Conservation (phyloP, 2,329 filamentous ascomycete species). For the Trichophyton schoenleinii region DNA sequence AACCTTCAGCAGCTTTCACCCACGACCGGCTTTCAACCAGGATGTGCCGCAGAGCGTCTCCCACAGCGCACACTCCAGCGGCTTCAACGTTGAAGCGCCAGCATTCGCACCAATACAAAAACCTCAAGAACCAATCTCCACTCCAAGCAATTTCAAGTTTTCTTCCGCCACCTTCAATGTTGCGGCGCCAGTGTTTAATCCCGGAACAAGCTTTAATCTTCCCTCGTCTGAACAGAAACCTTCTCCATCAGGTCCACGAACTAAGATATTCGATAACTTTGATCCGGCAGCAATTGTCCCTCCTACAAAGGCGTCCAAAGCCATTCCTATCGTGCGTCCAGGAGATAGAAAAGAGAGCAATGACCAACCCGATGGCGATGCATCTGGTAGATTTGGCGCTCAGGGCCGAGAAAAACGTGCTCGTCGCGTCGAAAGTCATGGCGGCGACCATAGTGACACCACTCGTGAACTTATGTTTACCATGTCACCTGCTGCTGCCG, state of each 20-base stretch:
- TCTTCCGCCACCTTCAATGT: constrained; percentile 59
- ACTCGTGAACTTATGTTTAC: constrained; percentile 68
- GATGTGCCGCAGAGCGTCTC: constrained; percentile 19
- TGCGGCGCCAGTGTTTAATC: constrained; percentile 65
- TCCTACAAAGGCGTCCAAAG: constrained; percentile 62
- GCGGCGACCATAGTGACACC: constrained; percentile 56
- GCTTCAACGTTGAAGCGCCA: constrained; percentile 58
- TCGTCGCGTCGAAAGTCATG: constrained; percentile 36
- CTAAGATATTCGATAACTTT: constrained; percentile 57
- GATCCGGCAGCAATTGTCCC: constrained; percentile 51
- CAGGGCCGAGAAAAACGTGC: constrained; percentile 64
- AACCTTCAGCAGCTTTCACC: constrained; percentile 17
- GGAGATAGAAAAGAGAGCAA: constrained; percentile 31
- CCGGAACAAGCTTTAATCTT: constrained; percentile 30
- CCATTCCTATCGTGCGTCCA: constrained; percentile 65
- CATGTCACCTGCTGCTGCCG: constrained; percentile 12
- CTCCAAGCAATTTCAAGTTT: constrained; percentile 46
- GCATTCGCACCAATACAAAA: constrained; percentile 50
- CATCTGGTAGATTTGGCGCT: constrained; percentile 51
- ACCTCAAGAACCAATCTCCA: constrained; percentile 14
- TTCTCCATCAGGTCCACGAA: constrained; percentile 8
- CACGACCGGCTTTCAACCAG: constrained; percentile 22
- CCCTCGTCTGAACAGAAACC: constrained; percentile 8
- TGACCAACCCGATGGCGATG: constrained; percentile 39
- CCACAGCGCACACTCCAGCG: constrained; percentile 29